Conservation (phyloP, 139 green algal genomes). For the Picochlorum sp. region DNA sequence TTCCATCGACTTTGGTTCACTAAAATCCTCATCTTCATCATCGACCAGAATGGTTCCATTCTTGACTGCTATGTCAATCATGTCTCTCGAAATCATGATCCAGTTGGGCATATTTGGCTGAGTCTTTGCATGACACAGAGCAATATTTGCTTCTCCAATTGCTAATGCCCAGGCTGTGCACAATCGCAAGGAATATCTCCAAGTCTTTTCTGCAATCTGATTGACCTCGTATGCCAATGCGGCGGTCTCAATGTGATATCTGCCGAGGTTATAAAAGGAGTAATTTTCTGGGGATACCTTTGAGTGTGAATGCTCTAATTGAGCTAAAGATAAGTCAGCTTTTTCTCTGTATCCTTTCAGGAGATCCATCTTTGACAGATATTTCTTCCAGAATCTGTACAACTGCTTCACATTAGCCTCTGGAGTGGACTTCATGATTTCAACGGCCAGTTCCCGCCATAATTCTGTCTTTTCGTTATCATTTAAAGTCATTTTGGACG, state of each 20-base stretch:
- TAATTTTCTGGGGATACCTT: not conserved
- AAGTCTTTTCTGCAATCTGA: not conserved
- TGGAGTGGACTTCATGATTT: not conserved
- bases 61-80: not conserved
- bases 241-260: not conserved
- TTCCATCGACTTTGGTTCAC: not conserved
- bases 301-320: not conserved
- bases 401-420: not conserved
- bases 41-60: not conserved
- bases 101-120: not conserved
- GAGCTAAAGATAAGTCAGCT: not conserved
- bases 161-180: not conserved
- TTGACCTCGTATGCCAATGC: not conserved
- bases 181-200: not conserved
- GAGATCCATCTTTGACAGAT: not conserved
- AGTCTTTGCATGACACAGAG: not conserved
- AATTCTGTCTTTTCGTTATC: not conserved
- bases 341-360: not conserved
- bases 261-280: not conserved
- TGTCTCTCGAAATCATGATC: not conserved
- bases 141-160: not conserved
- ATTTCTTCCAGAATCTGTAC: not conserved
- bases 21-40: not conserved
- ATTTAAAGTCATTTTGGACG: not conserved
- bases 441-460: not conserved